Evolutionary conservation across 768 basidiomycete genomes (phyloP), one percentile per base, ranked within the genome.

Genomic region (Botryobasidium botryosum): DNA sequence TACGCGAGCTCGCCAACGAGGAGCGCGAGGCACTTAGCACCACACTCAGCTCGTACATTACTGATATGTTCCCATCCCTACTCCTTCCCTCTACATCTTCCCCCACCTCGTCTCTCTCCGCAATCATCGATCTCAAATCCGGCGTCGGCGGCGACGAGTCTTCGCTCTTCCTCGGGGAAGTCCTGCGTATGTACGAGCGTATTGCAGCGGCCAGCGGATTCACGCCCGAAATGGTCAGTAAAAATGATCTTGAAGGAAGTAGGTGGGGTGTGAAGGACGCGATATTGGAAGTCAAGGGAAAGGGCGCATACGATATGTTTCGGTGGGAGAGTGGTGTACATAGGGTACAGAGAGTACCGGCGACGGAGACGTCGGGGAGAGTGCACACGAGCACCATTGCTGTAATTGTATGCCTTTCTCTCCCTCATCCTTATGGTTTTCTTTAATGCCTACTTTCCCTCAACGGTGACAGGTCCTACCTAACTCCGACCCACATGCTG

Each of bases 271-370:
- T 76, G 38, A 80, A 77, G 52, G 83, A 87, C 46, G 85, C 79
- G 4, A 71, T 81, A 17, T 59, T 88, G 6, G 86, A 91, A 55
- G 64, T 91, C 10, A 77, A 77, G 48, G 85, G 86, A 0, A 62
- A 70, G 1, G 79, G 81, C 0, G 77, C 75, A 7, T 96, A 83
- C 53, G 90, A 90, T 47, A 60, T 65, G 1, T 58, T 97, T 43
- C 65, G 77, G 29, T 90, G 80, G 77, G 94, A 99, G 60, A 88
- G 82, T 48, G 94, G 94, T 2, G 88, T 99, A 0, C 94, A 97
- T 62, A 70, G 94, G 2, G 88, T 99, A 0, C 92, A 97, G 62
- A 62, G 94, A 33, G 84, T 97, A 1, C 94, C 94, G 1, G 75
- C 75, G 6, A 97, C 90, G 3, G 92, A 96, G 53, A 66, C 79